Base-by-base conservation (phyloP, 371 early-diverging fungal genomes). In the Dichotomocladium elegans region DNA sequence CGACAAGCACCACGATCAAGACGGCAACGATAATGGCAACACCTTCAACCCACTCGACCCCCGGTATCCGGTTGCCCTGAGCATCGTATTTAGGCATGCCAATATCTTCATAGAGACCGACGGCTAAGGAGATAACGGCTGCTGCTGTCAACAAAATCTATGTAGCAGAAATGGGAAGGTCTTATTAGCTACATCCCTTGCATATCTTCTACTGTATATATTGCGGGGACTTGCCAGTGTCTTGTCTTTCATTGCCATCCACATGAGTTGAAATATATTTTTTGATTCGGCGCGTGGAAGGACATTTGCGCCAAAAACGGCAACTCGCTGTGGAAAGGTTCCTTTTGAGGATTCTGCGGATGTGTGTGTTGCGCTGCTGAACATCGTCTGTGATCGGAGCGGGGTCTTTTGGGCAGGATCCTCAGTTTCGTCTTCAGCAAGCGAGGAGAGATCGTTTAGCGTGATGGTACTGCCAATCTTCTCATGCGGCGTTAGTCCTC, bases 91-190 rank as follows among this genome's bases (percentile, higher is more conserved):
- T 78, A 10, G 61, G 47, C 11, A 67, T 57, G 7, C 75, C 74
- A 21, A 79, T 70, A 52, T 91, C 90, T 65, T 94, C 87, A 62
- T 92, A 94, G 28, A 96, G 64, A n/a, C 96, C 96, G 14, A 93
- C 79, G 22, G 66, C 90, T 6, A 96, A 76, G 3, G 94, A 92
- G 12, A 94, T 82, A 11, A 92, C 54, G 8, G 96, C 92, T 11
- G 95, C 92, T 35, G 89, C 65, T 10, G 84, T 77, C 35, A 94
- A 70, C 10, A 94, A 62, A 21, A 93, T 86, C 79, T 75, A 28
- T 26, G 29, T 51, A 49, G 53, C 31, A n/a, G n/a, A n/a, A n/a
- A n/a, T n/a, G n/a, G n/a, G n/a, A n/a, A n/a, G n/a, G n/a, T n/a
- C n/a, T n/a, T n/a, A n/a, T n/a, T n/a, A n/a, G n/a, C n/a, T n/a